A percentile compares a stretch with the other conserved stretches of the same genome.
These are phyloP conservation scores for Tricladium varicosporioides DNA, from an alignment of 2,329 filamentous ascomycete genomes.

Conservation along the genomic window DNA sequence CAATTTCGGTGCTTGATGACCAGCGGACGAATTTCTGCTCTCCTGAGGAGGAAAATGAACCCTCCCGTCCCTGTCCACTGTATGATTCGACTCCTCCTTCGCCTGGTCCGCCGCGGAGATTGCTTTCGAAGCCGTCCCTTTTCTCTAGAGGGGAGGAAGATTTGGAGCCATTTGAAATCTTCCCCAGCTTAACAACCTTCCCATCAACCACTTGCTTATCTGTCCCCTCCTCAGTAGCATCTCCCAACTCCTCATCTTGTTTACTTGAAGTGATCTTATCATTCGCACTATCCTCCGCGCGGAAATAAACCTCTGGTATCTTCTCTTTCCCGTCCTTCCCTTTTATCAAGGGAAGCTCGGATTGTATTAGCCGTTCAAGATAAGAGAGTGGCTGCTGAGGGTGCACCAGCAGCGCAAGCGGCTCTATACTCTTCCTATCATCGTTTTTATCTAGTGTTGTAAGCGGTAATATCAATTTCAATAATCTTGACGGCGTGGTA, in stretches of 20 bases:
- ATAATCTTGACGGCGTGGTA: constrained; percentile 74
- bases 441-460: constrained; percentile 57
- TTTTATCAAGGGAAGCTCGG: constrained; percentile 69
- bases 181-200: constrained; percentile 37
- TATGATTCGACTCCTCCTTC: constrained; percentile 67
- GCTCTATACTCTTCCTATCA: constrained; percentile 72
- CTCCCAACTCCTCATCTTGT: constrained; percentile 35
- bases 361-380: constrained; percentile 83
- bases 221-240: constrained; percentile 37
- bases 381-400: constrained; percentile 91
- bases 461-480: constrained; percentile 78
- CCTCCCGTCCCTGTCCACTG: constrained; percentile 65
- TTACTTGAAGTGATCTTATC: constrained; percentile 45
- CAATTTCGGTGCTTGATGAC: constrained; percentile 85
- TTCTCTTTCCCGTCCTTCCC: constrained; percentile 63
- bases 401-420: constrained; percentile 80
- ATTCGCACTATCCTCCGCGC: constrained; percentile 71
- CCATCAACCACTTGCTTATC: constrained; percentile 51
- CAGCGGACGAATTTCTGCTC: constrained; percentile 73
- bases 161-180: constrained; percentile 29
- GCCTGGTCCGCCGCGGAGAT: constrained; percentile 46
- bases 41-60: constrained; percentile 15
- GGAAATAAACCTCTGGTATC: constrained; percentile 73
- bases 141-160: constrained; percentile 14
- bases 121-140: constrained; percentile 34